Base-by-base conservation (phyloP, 495 filamentous ascomycete genomes). In the Beverwykella pulmonaria region DNA sequence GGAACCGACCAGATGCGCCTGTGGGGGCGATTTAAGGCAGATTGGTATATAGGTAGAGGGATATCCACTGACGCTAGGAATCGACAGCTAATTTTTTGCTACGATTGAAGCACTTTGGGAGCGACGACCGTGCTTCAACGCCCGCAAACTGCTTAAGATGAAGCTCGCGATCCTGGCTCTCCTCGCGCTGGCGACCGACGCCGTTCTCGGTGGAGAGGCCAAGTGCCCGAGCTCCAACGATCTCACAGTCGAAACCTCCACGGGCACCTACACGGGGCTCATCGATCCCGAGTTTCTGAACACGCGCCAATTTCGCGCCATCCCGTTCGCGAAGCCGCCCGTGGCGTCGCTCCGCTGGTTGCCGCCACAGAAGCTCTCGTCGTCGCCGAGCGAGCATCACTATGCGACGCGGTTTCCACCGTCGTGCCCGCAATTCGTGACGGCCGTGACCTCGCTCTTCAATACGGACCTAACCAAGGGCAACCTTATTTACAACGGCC, bases 401-500 rank as follows among this genome's bases (percentile, higher is more conserved):
- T 65, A 76, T 41, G 74, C 79, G 6, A 76, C 70, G 34, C 61
- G 60, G n/a, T 76, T 67, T 60, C 64, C 53, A 4, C 65, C 73
- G n/a, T 67, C 75, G 0, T 81, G 79, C 63, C 76, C 79, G n/a
- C 79, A 81, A 39, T 58, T 58, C 20, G 54, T 58, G 6, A 22
- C 54, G 7, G 30, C 54, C 10, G 29, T 58, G 34, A 20, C 32
- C 34, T 41, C 36, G 30, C 25, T 58, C 30, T 58, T 7, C 19
- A 58, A 58, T 20, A 8, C 9, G 53, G 17, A 57, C 52, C 53
- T 65, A 23, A 57, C 52, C 52, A 58, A 50, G 41, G 61, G 61
- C 25, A 61, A 15, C 63, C 69, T 10, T 26, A 73, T 20, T 76
- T 77, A 65, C 36, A 65, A 65, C 32, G 71, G 68, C 1, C 62